These are phyloP conservation scores for Halteria grandinella DNA, from an alignment of 73 alveolate genomes.

Conservation along the genomic window DNA sequence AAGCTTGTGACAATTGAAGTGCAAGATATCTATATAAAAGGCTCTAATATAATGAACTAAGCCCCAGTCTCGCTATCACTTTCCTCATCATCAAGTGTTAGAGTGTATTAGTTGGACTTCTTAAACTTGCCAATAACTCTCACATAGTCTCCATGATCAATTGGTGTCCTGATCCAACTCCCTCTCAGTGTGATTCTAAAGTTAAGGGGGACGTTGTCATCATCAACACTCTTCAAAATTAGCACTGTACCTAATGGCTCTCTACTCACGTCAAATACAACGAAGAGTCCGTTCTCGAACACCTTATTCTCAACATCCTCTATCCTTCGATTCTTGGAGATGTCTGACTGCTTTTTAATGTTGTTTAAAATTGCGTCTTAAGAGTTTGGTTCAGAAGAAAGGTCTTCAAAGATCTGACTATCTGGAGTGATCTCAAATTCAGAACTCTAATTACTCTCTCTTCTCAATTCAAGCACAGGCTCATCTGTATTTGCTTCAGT, in stretches of 20 bases:
- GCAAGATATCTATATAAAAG: conserved; percentile 7
- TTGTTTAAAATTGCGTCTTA: conserved; percentile 17
- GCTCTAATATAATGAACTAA: conserved; percentile 25
- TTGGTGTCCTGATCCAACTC: conserved; percentile 41
- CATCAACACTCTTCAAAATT: conserved; percentile 20
- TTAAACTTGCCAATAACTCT: conserved; percentile 33
- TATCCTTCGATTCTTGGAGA: no score
- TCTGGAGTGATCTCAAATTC: conserved; percentile 30
- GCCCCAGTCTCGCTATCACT: conserved; percentile 26
- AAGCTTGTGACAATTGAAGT: conserved; percentile 31
- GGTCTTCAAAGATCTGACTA: conserved; percentile 16
- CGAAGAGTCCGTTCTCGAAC: conserved; percentile 26
- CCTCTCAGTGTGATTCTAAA: conserved; percentile 42
- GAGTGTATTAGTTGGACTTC: conserved; percentile 25
- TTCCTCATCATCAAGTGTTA: conserved; percentile 34
- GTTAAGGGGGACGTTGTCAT: conserved; percentile 40
- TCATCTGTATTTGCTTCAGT: no score
- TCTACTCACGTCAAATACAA: conserved; percentile 39
- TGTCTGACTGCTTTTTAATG: no score
- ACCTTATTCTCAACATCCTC: conserved; percentile 34
- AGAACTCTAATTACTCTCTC: no score
- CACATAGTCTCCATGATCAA: conserved; percentile 39
- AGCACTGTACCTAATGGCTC: conserved; percentile 46
- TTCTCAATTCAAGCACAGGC: no score
- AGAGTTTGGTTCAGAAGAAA: conserved; percentile 29